Conservation (phyloP, 768 basidiomycete genomes). For the Boletellus ananas region DNA sequence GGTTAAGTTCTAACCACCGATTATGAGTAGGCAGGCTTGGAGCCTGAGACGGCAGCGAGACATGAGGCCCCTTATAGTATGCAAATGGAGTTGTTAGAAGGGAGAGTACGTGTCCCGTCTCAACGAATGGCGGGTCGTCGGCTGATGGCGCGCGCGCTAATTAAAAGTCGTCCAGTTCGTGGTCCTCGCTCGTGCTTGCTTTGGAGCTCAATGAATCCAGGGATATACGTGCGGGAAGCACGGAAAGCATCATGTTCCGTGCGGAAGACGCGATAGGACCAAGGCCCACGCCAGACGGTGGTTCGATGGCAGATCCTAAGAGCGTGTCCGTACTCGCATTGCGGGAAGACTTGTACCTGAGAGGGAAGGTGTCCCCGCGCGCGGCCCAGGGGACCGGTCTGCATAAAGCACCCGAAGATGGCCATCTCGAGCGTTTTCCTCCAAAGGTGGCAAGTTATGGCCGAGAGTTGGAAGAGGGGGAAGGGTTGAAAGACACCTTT, state of each 20-base stretch:
- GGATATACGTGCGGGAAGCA: constrained; percentile 28
- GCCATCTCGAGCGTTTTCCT: too few species aligned
- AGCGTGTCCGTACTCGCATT: background rate
- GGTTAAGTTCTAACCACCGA: background rate
- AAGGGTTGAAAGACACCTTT: too few species aligned
- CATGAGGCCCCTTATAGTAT: background rate
- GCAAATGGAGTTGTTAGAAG: background rate
- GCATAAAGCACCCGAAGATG: too few species aligned
- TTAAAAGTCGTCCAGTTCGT: constrained; percentile 23
- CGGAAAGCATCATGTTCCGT: constrained; percentile 21
- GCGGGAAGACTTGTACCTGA: constrained; percentile 2
- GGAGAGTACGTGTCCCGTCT: constrained; percentile 16
- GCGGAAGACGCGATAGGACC: constrained; percentile 15
- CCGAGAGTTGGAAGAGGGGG: too few species aligned
- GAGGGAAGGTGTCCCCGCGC: constrained; percentile 7
- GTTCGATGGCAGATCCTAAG: background rate
- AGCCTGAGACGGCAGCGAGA: background rate
- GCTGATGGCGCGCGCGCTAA: background rate
- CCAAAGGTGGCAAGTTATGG: too few species aligned
- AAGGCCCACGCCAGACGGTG: constrained; percentile 2
- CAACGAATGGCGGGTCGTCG: background rate
- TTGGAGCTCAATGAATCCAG: constrained; percentile 29
- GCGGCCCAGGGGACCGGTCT: too few species aligned
- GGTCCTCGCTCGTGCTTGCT: constrained; percentile 27
- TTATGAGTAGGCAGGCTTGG: background rate